Evolutionary conservation across 2,329 filamentous ascomycete species (phyloP).

Genomic region (Neofusicoccum ribis): DNA sequence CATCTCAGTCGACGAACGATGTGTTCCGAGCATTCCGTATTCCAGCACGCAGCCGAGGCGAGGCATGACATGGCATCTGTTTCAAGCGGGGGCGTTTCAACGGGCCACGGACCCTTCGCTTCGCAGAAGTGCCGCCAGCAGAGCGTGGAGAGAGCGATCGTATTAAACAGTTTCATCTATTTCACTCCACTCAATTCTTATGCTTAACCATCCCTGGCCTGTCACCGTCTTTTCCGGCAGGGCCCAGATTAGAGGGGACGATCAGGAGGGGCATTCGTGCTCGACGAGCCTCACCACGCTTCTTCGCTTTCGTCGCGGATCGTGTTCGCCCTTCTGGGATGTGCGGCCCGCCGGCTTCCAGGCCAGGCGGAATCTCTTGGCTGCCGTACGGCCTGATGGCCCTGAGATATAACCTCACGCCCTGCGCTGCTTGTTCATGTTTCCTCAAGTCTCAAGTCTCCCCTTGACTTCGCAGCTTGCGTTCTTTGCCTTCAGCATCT

Average conservation of each 20-base stretch:
- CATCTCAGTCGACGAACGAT: neutral
- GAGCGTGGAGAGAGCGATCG: neutral
- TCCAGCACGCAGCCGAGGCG: neutral
- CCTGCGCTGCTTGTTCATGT: neutral
- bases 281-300: neutral
- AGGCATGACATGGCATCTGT: neutral
- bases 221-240: neutral
- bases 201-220: conserved; percentile 6
- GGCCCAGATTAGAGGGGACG: neutral
- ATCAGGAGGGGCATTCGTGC: neutral
- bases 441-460: neutral
- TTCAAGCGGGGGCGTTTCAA: conserved; percentile 14
- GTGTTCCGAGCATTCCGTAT: neutral
- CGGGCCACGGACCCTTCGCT: conserved; percentile 5
- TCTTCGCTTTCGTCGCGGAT: neutral
- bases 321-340: conserved; percentile 3
- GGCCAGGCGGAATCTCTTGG: neutral
- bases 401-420: neutral
- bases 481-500: conserved; percentile 1
- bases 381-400: neutral
- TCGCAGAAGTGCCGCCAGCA: neutral
- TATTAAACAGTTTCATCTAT: neutral
- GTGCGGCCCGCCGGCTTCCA: conserved; percentile 12
- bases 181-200: conserved; percentile 3
- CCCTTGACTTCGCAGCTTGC: neutral